Conservation (phyloP, 2,329 filamentous ascomycete genomes). For the Apiospora rasikravindrae region DNA sequence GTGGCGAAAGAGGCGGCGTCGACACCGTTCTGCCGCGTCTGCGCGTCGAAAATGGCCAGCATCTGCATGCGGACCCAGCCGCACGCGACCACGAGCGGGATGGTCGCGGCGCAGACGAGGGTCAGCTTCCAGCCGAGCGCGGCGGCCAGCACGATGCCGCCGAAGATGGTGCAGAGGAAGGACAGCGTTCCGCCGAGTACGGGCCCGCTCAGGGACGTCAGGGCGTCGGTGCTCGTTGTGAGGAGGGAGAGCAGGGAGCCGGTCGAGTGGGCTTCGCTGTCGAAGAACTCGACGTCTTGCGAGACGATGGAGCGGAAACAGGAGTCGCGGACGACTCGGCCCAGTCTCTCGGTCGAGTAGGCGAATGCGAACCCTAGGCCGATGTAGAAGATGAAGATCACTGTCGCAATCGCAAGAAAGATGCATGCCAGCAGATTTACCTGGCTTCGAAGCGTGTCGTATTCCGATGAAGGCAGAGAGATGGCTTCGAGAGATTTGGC, state of each 20-base stretch:
- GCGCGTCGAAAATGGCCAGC: conserved; percentile 47
- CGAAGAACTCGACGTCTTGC: conserved; percentile 92
- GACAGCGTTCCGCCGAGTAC: conserved; percentile 87
- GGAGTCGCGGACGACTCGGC: neutral
- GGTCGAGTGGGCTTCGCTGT: conserved; percentile 84
- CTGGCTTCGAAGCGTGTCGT: conserved; percentile 26
- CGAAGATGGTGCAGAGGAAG: conserved; percentile 77
- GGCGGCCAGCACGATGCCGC: conserved; percentile 63
- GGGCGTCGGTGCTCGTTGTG: conserved; percentile 85
- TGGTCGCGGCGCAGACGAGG: conserved; percentile 63
- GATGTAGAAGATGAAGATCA: conserved; percentile 18
- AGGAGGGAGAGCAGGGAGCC: conserved; percentile 88
- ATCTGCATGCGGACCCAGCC: conserved; percentile 57
- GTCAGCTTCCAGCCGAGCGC: conserved; percentile 75
- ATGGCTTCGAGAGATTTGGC: conserved; percentile 23
- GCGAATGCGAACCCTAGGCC: conserved; percentile 19
- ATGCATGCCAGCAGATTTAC: neutral
- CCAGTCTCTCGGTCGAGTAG: conserved; percentile 19
- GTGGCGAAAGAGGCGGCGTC: conserved; percentile 21
- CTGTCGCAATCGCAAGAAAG: conserved; percentile 21
- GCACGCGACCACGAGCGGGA: conserved; percentile 52
- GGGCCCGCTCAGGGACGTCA: conserved; percentile 84
- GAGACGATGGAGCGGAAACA: conserved; percentile 73
- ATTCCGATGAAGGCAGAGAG: conserved; percentile 29
- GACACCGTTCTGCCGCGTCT: conserved; percentile 1